These are phyloP conservation scores for Lizonia empirigonia DNA, from an alignment of 2,329 filamentous ascomycete species.

Conservation along the genomic window DNA sequence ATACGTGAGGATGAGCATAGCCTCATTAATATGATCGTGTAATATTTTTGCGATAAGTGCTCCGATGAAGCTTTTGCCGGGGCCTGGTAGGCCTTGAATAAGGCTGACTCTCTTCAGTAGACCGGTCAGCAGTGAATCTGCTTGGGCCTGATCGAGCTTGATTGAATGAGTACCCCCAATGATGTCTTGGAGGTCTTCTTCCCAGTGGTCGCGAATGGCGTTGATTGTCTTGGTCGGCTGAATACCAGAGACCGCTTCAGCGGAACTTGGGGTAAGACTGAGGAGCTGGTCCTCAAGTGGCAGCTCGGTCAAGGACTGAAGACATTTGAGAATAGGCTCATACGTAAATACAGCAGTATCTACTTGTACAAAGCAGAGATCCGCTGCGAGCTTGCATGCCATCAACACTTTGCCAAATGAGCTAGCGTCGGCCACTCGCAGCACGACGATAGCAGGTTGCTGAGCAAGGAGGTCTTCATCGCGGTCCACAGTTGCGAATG, in stretches of 20 bases:
- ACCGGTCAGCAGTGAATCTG: conserved; percentile 60
- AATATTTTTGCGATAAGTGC: conserved; percentile 65
- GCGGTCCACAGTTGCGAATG: conserved; percentile 65
- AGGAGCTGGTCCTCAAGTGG: conserved; percentile 63
- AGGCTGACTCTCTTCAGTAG: conserved; percentile 61
- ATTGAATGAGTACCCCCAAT: conserved; percentile 35
- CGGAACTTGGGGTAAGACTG: conserved; percentile 21
- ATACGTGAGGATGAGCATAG: conserved; percentile 68
- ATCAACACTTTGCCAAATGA: conserved; percentile 57
- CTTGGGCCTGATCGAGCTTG: conserved; percentile 60
- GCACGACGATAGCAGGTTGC: conserved; percentile 54
- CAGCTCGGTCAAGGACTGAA: conserved; percentile 62
- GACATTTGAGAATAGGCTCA: conserved; percentile 66
- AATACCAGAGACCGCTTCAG: conserved; percentile 31
- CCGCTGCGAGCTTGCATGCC: conserved; percentile 24
- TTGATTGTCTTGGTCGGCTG: conserved; percentile 33
- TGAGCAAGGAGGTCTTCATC: conserved; percentile 54
- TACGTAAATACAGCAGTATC: conserved; percentile 72
- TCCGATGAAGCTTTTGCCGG: conserved; percentile 77
- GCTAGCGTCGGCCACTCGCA: conserved; percentile 58
- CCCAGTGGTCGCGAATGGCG: conserved; percentile 22
- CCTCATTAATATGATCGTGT: conserved; percentile 55
- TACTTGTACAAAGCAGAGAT: conserved; percentile 62
- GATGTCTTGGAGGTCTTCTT: conserved; percentile 26
- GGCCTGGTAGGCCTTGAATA: conserved; percentile 72